phyloP scores from a whole-genome alignment of 106 monocot genomes.

The Phalaenopsis equestris region DNA sequence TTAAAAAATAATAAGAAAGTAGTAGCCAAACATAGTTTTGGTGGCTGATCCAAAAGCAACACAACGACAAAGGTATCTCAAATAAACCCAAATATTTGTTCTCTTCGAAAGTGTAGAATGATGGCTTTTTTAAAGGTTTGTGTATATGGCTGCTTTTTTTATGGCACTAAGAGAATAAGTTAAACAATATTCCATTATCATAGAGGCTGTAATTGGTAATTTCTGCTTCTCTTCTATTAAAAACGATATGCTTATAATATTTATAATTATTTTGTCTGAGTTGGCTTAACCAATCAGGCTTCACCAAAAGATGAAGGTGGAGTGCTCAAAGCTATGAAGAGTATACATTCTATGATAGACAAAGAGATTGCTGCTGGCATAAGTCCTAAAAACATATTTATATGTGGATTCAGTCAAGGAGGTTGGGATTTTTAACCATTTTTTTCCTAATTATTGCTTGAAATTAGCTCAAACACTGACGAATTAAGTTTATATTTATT shows the following conservation, averaged over 20 bases:
- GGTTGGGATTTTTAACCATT: slow-evolving; percentile 23
- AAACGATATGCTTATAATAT: neutral
- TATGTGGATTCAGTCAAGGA: slow-evolving; percentile 96
- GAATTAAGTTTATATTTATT: neutral
- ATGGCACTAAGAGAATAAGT: neutral
- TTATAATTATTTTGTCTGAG: neutral
- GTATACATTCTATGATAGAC: slow-evolving; percentile 76
- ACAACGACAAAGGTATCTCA: too few species aligned
- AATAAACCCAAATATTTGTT: neutral
- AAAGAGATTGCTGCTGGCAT: slow-evolving; percentile 65
- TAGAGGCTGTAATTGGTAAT: neutral
- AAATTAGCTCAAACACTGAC: neutral
- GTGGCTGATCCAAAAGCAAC: too few species aligned
- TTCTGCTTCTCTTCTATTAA: neutral
- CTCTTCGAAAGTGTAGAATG: neutral
- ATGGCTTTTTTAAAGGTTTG: neutral
- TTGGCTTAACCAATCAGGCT: slow-evolving; percentile 25
- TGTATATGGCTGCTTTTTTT: neutral
- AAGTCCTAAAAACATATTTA: slow-evolving; percentile 66
- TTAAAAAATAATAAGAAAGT: too few species aligned
- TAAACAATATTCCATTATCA: neutral
- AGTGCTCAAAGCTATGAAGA: slow-evolving; percentile 62
- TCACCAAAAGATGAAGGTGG: slow-evolving; percentile 77
- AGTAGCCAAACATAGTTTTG: too few species aligned
- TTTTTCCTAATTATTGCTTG: neutral